These are phyloP conservation scores for Klebsormidium nitens DNA, from an alignment of 139 green algal species.

Conservation along the genomic window DNA sequence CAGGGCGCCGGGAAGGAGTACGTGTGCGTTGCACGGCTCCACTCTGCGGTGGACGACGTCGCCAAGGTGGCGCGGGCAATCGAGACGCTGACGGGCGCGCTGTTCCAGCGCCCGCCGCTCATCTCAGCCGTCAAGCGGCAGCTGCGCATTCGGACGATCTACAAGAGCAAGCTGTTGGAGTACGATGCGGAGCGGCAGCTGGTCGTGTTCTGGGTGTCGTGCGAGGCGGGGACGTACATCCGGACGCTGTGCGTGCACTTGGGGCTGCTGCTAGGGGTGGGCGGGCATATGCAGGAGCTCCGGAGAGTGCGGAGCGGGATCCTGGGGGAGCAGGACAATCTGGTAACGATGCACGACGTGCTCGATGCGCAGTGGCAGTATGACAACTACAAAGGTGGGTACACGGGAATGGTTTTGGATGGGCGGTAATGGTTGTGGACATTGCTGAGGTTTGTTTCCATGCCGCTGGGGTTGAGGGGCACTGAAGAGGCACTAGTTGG, in stretches of 20 bases:
- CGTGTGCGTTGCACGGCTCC: constrained; percentile 79
- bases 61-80: constrained; percentile 65
- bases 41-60: constrained; percentile 60
- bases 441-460: no score
- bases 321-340: constrained; percentile 93
- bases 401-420: no score
- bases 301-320: constrained; percentile 89
- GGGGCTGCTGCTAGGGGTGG: constrained; percentile 90
- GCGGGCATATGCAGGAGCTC: constrained; percentile 95
- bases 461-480: no score
- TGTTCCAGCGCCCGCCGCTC: constrained; percentile 96
- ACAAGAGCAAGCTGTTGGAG: constrained; percentile 86
- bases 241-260: constrained; percentile 96
- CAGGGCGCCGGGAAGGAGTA: constrained; percentile 99
- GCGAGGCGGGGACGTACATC: constrained; percentile 96
- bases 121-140: constrained; percentile 99
- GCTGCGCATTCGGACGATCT: constrained; percentile 95
- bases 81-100: constrained; percentile 59
- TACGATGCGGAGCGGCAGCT: constrained; percentile 94
- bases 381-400: constrained; percentile 89
- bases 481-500: no score
- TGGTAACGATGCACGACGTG: constrained; percentile 99
- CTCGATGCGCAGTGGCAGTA: constrained; percentile 90
- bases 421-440: no score
- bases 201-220: constrained; percentile 93